Percentiles rank a stretch among this genome's conserved stretches.
These are phyloP conservation scores for Cnidoscolus chayamansa DNA, from an alignment of 441 rosid genomes.

Conservation along the genomic window DNA sequence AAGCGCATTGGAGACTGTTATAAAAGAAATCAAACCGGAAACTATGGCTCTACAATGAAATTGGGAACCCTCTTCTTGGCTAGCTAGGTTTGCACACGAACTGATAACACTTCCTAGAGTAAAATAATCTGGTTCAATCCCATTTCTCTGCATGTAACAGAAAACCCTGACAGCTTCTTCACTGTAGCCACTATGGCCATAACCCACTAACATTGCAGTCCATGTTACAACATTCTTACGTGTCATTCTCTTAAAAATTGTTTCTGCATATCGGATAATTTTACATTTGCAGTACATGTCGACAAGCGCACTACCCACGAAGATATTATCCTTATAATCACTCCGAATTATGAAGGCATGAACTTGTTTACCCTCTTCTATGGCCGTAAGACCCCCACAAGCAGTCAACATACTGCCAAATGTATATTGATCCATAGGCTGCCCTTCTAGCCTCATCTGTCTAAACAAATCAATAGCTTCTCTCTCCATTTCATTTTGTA, in stretches of 20 bases:
- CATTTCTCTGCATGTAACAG: constrained; percentile 68
- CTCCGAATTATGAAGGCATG: constrained; percentile 65
- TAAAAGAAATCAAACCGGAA: constrained; percentile 60
- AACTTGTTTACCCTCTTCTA: constrained; percentile 65
- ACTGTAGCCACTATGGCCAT: constrained; percentile 73
- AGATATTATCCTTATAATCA: constrained; percentile 50
- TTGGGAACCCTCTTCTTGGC: constrained; percentile 89
- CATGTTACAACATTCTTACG: constrained; percentile 85
- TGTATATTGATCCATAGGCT: constrained; percentile 78
- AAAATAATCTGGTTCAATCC: constrained; percentile 76
- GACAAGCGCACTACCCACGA: constrained; percentile 86
- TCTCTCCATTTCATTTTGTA: constrained; percentile 56
- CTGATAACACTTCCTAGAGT: constrained; percentile 84
- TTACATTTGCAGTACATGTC: constrained; percentile 94
- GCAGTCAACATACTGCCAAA: constrained; percentile 83
- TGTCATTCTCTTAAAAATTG: constrained; percentile 58
- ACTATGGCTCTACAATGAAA: constrained; percentile 67
- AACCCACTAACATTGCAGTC: constrained; percentile 95
- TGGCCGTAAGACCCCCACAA: constrained; percentile 60
- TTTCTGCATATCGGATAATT: constrained; percentile 52
- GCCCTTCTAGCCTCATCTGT: constrained; percentile 59
- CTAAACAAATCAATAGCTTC: constrained; percentile 63
- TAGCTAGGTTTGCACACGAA: constrained; percentile 84
- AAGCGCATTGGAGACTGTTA: constrained; percentile 82
- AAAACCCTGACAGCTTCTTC: constrained; percentile 75